Evolutionary conservation across 768 basidiomycete genomes (phyloP).

Genomic region (Mycena floridula): DNA sequence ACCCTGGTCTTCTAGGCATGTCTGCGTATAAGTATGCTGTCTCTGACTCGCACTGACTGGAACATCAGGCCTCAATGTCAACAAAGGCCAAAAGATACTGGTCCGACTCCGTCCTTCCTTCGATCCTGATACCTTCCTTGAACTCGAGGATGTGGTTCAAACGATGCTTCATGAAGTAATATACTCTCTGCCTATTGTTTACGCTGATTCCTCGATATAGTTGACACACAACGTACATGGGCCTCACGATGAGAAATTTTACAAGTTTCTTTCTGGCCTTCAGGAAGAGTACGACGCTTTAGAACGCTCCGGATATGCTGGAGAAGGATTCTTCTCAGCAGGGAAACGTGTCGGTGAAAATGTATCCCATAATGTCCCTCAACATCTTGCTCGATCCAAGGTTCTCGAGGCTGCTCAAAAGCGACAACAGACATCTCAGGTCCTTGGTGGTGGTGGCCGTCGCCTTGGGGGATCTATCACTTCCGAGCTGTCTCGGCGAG

Average conservation of each 20-base stretch:
- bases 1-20: constrained; percentile 67
- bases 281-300: constrained; percentile 85
- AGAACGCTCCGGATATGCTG: constrained; percentile 75
- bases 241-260: constrained; percentile 83
- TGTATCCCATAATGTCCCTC: constrained; percentile 62
- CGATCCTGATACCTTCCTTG: constrained; percentile 63
- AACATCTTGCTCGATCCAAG: constrained; percentile 55
- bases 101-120: constrained; percentile 72
- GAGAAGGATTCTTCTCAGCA: constrained; percentile 88
- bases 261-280: constrained; percentile 62
- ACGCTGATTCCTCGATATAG: constrained; percentile 28
- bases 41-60: background rate
- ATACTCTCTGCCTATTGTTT: background rate
- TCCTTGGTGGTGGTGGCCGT: constrained; percentile 39
- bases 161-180: constrained; percentile 91
- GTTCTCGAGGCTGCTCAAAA: constrained; percentile 81
- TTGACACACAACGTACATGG: constrained; percentile 87
- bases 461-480: constrained; percentile 59
- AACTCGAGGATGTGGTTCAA: constrained; percentile 68
- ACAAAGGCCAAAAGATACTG: constrained; percentile 77
- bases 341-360: constrained; percentile 66
- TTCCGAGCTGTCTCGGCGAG: constrained; percentile 45
- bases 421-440: constrained; percentile 37
- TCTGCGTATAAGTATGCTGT: constrained; percentile 13
- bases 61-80: constrained; percentile 47